Evolutionary conservation across 192 early-diverging fungal species (phyloP).

Genomic region (Entomortierella beljakovae): DNA sequence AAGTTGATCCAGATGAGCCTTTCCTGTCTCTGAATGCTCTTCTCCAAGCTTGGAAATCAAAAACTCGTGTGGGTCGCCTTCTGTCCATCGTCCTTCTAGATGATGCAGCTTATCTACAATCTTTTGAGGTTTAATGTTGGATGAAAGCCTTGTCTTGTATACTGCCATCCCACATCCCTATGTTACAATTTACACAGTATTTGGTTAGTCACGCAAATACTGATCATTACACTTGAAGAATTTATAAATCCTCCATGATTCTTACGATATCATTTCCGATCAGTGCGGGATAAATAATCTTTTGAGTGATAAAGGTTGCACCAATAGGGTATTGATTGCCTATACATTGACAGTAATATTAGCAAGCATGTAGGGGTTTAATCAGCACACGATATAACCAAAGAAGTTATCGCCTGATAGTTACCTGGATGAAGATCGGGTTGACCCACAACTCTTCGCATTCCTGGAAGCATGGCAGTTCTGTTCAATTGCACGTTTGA

Average conservation of each 20-base stretch:
- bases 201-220: conserved; percentile 6
- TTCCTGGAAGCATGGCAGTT: conserved; percentile 57
- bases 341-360: background rate
- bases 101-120: conserved; percentile 48
- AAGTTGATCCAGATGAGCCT: conserved; percentile 46
- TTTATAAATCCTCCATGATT: too few relatives aligned
- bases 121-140: conserved; percentile 49
- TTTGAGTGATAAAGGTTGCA: conserved; percentile 60
- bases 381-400: background rate
- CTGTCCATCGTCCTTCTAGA: conserved; percentile 60
- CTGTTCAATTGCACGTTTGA: conserved; percentile 60
- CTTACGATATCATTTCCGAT: conserved; percentile 66
- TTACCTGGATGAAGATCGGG: conserved; percentile 68
- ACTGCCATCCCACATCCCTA: conserved; percentile 71
- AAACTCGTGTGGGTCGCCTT: conserved; percentile 39
- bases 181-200: background rate
- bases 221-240: too few relatives aligned
- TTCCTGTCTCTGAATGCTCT: conserved; percentile 52
- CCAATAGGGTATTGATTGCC: conserved; percentile 60
- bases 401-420: background rate
- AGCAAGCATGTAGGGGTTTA: background rate
- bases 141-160: conserved; percentile 52
- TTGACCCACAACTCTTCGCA: conserved; percentile 62
- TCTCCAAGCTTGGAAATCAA: conserved; percentile 49
- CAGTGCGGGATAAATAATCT: conserved; percentile 63